Base-by-base conservation (phyloP, 2,329 filamentous ascomycete species). In the Aspergillus arachidicola region DNA sequence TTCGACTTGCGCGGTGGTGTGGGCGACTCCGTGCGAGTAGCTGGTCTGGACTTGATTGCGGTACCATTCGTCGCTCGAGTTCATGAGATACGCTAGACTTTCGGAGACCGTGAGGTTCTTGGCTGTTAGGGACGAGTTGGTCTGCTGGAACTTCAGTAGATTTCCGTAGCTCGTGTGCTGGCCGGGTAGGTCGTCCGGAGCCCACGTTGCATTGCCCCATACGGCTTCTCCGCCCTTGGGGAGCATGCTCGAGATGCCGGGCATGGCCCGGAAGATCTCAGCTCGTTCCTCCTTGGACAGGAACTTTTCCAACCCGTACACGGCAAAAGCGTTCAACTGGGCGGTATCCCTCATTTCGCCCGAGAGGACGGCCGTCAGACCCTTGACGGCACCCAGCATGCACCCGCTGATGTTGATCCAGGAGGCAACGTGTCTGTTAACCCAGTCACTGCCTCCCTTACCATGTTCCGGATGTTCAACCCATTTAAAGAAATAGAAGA, bases 321-420 rank as follows among this genome's bases (percentile, higher is more conserved):
- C 94, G 10, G 95, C 95, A 76, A 98, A 96, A 2, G 94, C 88
- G 72, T 98, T 98, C 26, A 99, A 86, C 77, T 98, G 95, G 1
- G 94, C 95, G 0, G 95, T 99, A 73, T 99, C 95, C 69, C 94
- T 93, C 95, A 99, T 99, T 78, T 99, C 95, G 34, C 95, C 95
- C 0, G 94, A 97, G 1, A 99, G 83, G 0, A 98, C 87, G 0
- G 95, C 94, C 0, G 95, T 92, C 41, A 98, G 81, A 63, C 91
- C 94, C 80, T 99, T 99, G 62, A 93, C 84, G 2, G 95, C 93
- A 16, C 95, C 95, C 6, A 99, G 88, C 94, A 99, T 97, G 78
- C 94, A 99, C 6, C 95, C 95, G 69, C 91, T 95, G 72, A 99
- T 93, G 76, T 99, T 99, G 82, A 99, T 96, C 94, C 96, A 99